phyloP scores from a whole-genome alignment of 495 filamentous ascomycete genomes.

The Platismatia glauca region DNA sequence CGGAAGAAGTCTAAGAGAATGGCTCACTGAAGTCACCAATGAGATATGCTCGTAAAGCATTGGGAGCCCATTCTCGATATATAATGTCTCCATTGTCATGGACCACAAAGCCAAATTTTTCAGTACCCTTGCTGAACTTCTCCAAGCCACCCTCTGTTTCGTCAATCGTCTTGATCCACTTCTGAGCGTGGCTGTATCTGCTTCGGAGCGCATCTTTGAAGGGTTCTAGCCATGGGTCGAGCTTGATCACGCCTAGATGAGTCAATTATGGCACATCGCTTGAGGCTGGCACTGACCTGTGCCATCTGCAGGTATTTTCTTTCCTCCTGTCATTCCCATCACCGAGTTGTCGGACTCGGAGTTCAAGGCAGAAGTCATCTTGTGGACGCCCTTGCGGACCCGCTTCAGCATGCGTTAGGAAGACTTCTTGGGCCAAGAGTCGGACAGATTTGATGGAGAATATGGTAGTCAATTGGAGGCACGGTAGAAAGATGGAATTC shows the following conservation, averaged over 20 bases:
- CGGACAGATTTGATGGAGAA: not conserved
- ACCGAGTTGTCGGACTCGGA: constrained; percentile 23
- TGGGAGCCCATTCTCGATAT: constrained; percentile 96
- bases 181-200: constrained; percentile 70
- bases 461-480: not conserved
- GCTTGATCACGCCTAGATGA: constrained; percentile 63
- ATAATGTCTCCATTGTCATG: constrained; percentile 71
- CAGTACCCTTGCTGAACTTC: constrained; percentile 83
- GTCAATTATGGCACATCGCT: constrained; percentile 19
- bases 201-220: constrained; percentile 69
- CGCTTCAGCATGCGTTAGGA: not conserved
- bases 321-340: constrained; percentile 23
- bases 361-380: constrained; percentile 25
- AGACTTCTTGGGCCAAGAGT: not conserved
- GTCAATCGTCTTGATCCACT: constrained; percentile 79
- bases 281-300: constrained; percentile 34
- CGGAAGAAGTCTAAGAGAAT: not conserved
- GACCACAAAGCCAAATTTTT: constrained; percentile 75
- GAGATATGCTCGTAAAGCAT: constrained; percentile 71
- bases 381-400: constrained; percentile 1
- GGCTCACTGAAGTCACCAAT: constrained; percentile 90
- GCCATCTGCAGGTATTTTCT: constrained; percentile 37
- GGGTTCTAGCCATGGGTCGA: constrained; percentile 86
- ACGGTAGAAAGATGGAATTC: not conserved
- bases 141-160: constrained; percentile 81